These are phyloP conservation scores for Isoetes taiwanensis DNA, from an alignment of 75 land plant species.

Conservation along the genomic window DNA sequence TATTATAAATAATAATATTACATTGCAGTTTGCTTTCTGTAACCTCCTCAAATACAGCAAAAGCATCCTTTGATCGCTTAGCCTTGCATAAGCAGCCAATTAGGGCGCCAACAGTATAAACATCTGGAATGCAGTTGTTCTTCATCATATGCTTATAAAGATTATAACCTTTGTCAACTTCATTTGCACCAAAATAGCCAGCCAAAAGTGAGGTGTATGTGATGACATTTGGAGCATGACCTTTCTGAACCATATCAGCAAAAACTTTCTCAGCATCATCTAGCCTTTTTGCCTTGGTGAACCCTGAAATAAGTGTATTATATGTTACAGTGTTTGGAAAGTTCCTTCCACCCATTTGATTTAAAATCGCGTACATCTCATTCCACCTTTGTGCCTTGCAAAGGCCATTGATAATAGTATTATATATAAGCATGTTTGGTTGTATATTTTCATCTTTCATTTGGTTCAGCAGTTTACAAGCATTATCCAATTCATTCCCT, in stretches of 20 bases:
- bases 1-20: conserved; percentile 30
- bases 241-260: conserved; percentile 30
- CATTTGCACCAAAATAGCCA: conserved; percentile 17
- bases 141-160: conserved; percentile 29
- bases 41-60: conserved; percentile 23
- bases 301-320: conserved; percentile 32
- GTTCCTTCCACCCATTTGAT: too few species aligned
- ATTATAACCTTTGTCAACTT: conserved; percentile 22
- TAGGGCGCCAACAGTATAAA: conserved; percentile 34
- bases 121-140: conserved; percentile 27
- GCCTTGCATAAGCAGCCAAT: conserved; percentile 28
- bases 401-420: conserved; percentile 35
- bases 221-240: conserved; percentile 23
- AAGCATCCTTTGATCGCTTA: conserved; percentile 14
- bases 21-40: conserved; percentile 18
- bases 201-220: conserved; percentile 30
- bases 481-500: conserved; percentile 19
- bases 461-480: conserved; percentile 18
- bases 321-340: conserved; percentile 30
- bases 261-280: conserved; percentile 38
- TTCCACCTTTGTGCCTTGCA: conserved; percentile 20
- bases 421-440: conserved; percentile 23
- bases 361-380: too few species aligned
- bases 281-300: conserved; percentile 26
- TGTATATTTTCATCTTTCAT: too few species aligned